These are phyloP conservation scores for Oryza brachyantha DNA, from an alignment of 176 grass and related monocot species.

Conservation along the genomic window DNA sequence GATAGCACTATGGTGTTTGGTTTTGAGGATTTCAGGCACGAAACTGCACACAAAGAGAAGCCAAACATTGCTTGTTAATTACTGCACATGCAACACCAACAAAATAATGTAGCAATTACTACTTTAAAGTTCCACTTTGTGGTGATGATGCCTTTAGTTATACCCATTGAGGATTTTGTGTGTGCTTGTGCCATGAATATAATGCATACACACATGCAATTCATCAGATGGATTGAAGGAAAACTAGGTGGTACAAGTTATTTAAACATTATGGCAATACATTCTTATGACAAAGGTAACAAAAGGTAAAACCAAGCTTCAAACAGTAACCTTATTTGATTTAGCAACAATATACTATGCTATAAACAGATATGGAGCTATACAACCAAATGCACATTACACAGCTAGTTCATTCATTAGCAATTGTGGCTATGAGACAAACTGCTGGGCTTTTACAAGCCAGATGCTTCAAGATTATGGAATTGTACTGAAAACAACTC, in stretches of 20 bases:
- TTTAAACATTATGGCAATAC: neutral
- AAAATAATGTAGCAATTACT: neutral
- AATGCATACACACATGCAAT: neutral
- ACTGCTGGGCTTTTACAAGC: neutral
- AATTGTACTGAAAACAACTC: neutral
- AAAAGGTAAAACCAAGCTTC: neutral
- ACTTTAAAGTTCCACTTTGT: neutral
- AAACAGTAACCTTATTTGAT: neutral
- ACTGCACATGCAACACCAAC: neutral
- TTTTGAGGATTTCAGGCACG: slow-evolving; percentile 63
- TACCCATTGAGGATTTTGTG: neutral
- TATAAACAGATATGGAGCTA: neutral
- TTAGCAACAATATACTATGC: neutral
- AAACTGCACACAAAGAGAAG: slow-evolving; percentile 41
- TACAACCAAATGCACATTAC: neutral
- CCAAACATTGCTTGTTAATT: neutral
- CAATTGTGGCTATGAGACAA: neutral
- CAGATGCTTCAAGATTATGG: neutral
- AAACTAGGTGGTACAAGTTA: neutral
- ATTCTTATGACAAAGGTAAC: neutral
- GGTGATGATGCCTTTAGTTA: neutral
- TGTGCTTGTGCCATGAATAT: neutral
- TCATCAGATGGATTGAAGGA: neutral
- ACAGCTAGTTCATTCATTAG: neutral
- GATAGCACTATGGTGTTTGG: slow-evolving; percentile 74